Base-by-base conservation (phyloP, 106 monocot species). In the Dactylorhiza incarnata region DNA sequence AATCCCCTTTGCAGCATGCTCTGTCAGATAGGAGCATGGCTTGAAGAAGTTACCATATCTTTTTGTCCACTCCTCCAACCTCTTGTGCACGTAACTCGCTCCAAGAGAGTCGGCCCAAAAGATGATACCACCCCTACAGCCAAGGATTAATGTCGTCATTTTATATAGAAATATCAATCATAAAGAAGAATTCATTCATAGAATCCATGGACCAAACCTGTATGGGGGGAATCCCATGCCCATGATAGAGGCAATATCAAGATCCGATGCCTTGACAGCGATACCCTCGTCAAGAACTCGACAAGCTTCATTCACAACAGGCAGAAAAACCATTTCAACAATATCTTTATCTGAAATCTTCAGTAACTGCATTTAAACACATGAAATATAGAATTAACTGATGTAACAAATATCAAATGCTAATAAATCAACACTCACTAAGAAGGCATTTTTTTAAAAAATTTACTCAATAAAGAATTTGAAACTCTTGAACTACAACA, bases 81-180 rank as follows among this genome's bases (percentile, higher is more conserved):
- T 93, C 13, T 83, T 76, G 68, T 70, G 61, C 0, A 93, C 79
- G 52, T 91, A 89, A n/a, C 84, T 84, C 52, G 89, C 75, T 46
- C 90, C 95, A 17, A 90, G 68, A 69, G 87, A 73, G 63, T 96
- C 93, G 0, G 93, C 95, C 95, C 95, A 93, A 51, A 89, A 89
- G 83, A 96, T 82, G 68, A 96, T 75, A 37, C 95, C 95, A 61
- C 95, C 95, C 81, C 95, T 95, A 78, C 62, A 71, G 19, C 48
- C 17, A 72, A 48, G 9, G 25, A 56, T 20, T 48, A 77, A 51
- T 24, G 48, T 50, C 1, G 11, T 5, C 5, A 4, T 69, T 9
- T 17, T 8, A 12, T 37, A 26, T 13, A 66, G 37, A 10, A 24
- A 45, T 69, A 69, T 46, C 45, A 46, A 69, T 66, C 26, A 6